These are phyloP conservation scores for Arxiozyma telluris DNA, from an alignment of 1,139 yeast species.

Conservation along the genomic window DNA sequence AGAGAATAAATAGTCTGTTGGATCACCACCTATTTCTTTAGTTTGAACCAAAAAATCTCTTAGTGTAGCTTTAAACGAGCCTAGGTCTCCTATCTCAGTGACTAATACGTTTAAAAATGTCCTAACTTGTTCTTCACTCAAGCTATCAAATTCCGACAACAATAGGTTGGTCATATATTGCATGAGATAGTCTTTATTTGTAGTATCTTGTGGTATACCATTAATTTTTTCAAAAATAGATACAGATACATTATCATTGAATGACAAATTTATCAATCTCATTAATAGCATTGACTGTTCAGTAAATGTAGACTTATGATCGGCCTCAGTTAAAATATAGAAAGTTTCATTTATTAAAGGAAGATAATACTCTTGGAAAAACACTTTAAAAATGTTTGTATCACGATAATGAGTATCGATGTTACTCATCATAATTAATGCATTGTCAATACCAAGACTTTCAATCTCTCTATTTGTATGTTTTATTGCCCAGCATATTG, in stretches of 20 bases:
- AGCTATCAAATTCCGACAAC: conserved; percentile 65
- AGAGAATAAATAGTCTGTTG: conserved; percentile 81
- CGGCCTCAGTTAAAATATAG: conserved; percentile 87
- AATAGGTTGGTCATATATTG: conserved; percentile 74
- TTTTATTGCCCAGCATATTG: conserved; percentile 95
- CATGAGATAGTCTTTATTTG: conserved; percentile 65
- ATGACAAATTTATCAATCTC: conserved; percentile 73
- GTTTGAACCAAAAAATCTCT: conserved; percentile 94
- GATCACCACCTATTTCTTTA: conserved; percentile 88
- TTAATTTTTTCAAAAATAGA: conserved; percentile 61
- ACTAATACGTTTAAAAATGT: conserved; percentile 71
- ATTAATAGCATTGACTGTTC: conserved; percentile 77
- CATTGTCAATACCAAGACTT: conserved; percentile 64
- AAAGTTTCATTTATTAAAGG: conserved; percentile 83
- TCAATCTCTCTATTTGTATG: conserved; percentile 94
- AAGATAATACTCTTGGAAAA: conserved; percentile 78
- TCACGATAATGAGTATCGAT: conserved; percentile 61
- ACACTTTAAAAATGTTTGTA: conserved; percentile 67
- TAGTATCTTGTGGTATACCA: conserved; percentile 69
- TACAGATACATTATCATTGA: conserved; percentile 56
- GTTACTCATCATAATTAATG: conserved; percentile 70
- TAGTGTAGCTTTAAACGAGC: conserved; percentile 68
- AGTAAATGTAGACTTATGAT: conserved; percentile 90
- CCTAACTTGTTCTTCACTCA: conserved; percentile 70
- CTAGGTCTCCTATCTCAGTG: conserved; percentile 57